These are phyloP conservation scores for Chionographis japonica DNA, from an alignment of 106 monocot genomes.

Conservation along the genomic window DNA sequence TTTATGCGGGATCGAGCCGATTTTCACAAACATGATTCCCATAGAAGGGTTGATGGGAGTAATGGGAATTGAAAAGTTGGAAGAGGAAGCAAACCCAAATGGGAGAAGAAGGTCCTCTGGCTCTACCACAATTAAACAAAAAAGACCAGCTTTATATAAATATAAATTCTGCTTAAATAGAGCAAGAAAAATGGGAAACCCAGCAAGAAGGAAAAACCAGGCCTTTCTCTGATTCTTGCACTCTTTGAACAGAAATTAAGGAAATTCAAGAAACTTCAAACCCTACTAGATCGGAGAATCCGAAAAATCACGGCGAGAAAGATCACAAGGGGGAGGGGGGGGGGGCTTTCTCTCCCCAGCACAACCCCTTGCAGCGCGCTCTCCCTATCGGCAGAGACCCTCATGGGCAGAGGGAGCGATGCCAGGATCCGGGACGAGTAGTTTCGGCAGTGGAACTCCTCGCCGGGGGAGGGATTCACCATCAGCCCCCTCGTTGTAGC, in stretches of 20 bases:
- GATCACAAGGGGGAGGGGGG: no score
- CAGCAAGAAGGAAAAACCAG: not conserved
- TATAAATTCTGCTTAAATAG: not conserved
- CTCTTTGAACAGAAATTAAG: not conserved
- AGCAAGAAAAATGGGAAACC: not conserved
- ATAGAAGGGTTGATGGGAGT: no score
- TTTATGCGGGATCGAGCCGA: no score
- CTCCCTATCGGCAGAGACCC: no score
- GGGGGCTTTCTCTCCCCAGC: not conserved
- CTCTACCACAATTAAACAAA: not conserved
- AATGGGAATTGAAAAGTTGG: no score
- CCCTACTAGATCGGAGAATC: no score
- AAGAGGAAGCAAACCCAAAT: not conserved
- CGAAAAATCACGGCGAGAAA: not conserved
- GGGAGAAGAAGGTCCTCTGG: not conserved
- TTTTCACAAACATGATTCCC: no score
- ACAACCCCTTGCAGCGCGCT: no score
- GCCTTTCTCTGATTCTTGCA: not conserved
- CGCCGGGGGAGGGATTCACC: not conserved
- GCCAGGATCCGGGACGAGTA: no score
- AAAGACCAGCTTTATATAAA: not conserved
- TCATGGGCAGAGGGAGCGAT: not conserved
- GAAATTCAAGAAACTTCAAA: no score
- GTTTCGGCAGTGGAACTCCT: not conserved
- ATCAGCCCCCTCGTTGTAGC: conserved; percentile 12